These are phyloP conservation scores for Glebionis coronaria DNA, from an alignment of 129 eudicot genomes.

Conservation along the genomic window DNA sequence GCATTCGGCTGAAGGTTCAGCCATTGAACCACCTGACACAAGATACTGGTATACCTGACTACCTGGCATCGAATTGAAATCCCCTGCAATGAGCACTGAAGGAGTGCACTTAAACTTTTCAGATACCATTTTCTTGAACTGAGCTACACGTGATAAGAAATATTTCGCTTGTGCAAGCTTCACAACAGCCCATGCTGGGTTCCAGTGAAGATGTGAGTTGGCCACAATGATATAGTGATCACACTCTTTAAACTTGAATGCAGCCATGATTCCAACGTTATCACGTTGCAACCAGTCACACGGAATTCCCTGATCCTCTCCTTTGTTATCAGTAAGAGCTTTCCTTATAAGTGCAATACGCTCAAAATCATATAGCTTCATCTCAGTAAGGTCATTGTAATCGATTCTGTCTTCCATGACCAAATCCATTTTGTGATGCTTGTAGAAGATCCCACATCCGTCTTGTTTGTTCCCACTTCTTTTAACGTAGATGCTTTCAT, in stretches of 20 bases:
- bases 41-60: too few species aligned
- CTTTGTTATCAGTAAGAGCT: slow-evolving; percentile 20
- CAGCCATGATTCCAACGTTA: too few species aligned
- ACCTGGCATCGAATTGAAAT: too few species aligned
- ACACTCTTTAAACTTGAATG: slow-evolving; percentile 63
- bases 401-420: slow-evolving; percentile 67
- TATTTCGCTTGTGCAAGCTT: too few species aligned
- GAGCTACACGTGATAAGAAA: too few species aligned
- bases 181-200: slow-evolving; percentile 86
- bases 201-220: slow-evolving; percentile 89
- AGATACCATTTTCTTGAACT: too few species aligned
- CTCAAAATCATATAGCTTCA: slow-evolving; percentile 36
- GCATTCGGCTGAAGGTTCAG: slow-evolving; percentile 31
- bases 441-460: slow-evolving; percentile 95
- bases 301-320: slow-evolving; percentile 53
- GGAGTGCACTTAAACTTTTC: too few species aligned
- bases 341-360: slow-evolving; percentile 26
- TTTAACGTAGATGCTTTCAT: slow-evolving; percentile 68
- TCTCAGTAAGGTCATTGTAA: slow-evolving; percentile 77
- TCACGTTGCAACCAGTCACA: slow-evolving; percentile 79
- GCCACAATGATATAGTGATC: slow-evolving; percentile 64
- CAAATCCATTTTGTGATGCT: slow-evolving; percentile 60
- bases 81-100: too few species aligned
- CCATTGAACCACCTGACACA: slow-evolving; percentile 47
- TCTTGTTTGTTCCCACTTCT: too few species aligned